Evolutionary conservation across 805 yeast species (phyloP), one percentile per base, ranked within the genome.

Genomic region (Barnettozyma vustinii): DNA sequence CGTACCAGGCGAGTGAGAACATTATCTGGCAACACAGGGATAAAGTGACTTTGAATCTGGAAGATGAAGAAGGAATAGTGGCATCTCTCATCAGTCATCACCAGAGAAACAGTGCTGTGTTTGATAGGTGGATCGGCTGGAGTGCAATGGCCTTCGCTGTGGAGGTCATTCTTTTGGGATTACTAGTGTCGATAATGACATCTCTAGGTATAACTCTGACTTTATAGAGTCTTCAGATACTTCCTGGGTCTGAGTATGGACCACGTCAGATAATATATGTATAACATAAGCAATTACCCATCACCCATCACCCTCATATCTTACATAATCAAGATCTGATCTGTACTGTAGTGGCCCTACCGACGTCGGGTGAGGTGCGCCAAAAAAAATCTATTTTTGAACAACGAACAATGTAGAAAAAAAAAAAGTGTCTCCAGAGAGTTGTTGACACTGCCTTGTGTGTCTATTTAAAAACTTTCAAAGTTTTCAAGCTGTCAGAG

Each of bases 111-210:
- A 30, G 47, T n/a, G 16, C 12, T 2, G 18, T n/a, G 8, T 60
- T 56, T 33, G 54, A 48, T 35, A 44, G 37, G 19, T 50, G 53
- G 49, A 42, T 53, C 7, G 58, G 58, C 1, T 57, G 58, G 58
- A 55, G 62, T 23, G 39, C 20, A 1, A 36, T 58, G 48, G 64
- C 47, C 1, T 12, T 54, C 4, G 2, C 40, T 1, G 40, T 47
- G 0, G 20, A 40, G 15, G n/a, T 45, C 1, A 43, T 54, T 18
- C 19, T 54, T 19, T 37, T 52, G 3, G 37, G 44, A 1, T 9
- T 33, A 32, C 23, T 36, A 19, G 41, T 23, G 6, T 13, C 20
- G 41, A 39, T 39, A 9, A 20, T n/a, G 25, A 21, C 12, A 20
- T 20, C 27, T 16, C 19, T 18, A 15, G 16, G 18, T n/a, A 36